Evolutionary conservation across 2,329 filamentous ascomycete species (phyloP).

Genomic region (Penicillium sumatraense): DNA sequence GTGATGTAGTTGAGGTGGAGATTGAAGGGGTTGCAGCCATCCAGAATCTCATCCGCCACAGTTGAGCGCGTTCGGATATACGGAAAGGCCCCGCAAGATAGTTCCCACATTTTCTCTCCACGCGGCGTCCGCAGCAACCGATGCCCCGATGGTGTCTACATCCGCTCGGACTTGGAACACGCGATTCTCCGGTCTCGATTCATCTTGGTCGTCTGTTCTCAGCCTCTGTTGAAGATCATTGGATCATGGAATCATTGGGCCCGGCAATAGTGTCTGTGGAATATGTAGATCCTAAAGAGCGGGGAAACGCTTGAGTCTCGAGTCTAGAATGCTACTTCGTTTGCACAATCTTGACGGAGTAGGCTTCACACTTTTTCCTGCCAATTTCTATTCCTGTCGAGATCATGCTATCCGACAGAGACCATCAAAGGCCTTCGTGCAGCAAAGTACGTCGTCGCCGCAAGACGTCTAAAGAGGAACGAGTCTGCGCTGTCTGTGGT

Average conservation of each 20-base stretch:
- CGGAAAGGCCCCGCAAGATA: constrained; percentile 1
- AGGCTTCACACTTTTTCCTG: neutral
- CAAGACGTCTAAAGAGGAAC: constrained; percentile 17
- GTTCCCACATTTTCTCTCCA: constrained; percentile 5
- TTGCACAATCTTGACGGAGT: neutral
- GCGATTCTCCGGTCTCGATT: neutral
- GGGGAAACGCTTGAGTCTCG: neutral
- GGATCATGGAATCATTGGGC: neutral
- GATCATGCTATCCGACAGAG: neutral
- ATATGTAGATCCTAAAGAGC: neutral
- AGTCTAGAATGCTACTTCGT: neutral
- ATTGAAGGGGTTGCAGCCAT: constrained; percentile 9
- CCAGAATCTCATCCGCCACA: constrained; percentile 10
- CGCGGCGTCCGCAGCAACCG: neutral
- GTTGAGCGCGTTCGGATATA: constrained; percentile 1
- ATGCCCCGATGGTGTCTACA: neutral
- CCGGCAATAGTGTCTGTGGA: too few relatives aligned
- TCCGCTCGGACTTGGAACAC: neutral
- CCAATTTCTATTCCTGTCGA: too few relatives aligned
- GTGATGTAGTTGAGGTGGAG: constrained; percentile 17
- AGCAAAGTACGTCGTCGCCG: constrained; percentile 10
- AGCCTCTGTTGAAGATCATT: neutral
- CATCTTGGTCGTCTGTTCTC: neutral
- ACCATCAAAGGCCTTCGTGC: neutral
- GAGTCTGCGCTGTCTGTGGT: constrained; percentile 15